Evolutionary conservation across 768 basidiomycete species (phyloP).

Genomic region (Amanita phalloides): DNA sequence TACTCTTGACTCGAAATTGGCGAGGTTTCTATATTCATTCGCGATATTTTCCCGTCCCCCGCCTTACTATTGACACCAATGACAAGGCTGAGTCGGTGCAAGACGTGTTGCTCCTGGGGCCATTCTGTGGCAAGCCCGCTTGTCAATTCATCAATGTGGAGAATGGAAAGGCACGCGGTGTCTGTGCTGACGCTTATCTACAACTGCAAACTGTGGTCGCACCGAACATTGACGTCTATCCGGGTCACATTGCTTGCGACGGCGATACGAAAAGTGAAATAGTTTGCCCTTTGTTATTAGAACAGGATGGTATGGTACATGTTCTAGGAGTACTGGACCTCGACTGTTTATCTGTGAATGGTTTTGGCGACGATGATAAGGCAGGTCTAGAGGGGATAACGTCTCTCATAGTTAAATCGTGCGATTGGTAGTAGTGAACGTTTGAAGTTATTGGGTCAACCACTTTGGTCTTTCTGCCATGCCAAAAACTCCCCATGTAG

Average conservation of each 20-base stretch:
- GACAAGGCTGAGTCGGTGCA: constrained; percentile 9
- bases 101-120: constrained; percentile 54
- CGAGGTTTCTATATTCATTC: constrained; percentile 82
- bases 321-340: constrained; percentile 68
- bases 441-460: constrained; percentile 8
- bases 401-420: constrained; percentile 46
- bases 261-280: constrained; percentile 86
- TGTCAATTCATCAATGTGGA: constrained; percentile 69
- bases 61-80: constrained; percentile 12
- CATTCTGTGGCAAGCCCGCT: constrained; percentile 87
- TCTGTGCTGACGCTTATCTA: constrained; percentile 75
- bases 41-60: constrained; percentile 44
- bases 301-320: constrained; percentile 17
- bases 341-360: constrained; percentile 63
- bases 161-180: constrained; percentile 52
- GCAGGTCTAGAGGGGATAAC: constrained; percentile 70
- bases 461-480: constrained; percentile 22
- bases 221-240: constrained; percentile 66
- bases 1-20: not conserved
- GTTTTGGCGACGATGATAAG: constrained; percentile 71
- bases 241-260: constrained; percentile 93
- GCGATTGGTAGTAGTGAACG: constrained; percentile 45
- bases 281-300: constrained; percentile 62
- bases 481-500: constrained; percentile 68
- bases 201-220: constrained; percentile 53